Base-by-base conservation (phyloP, 805 yeast genomes). In the Wickerhamomyces bovis region DNA sequence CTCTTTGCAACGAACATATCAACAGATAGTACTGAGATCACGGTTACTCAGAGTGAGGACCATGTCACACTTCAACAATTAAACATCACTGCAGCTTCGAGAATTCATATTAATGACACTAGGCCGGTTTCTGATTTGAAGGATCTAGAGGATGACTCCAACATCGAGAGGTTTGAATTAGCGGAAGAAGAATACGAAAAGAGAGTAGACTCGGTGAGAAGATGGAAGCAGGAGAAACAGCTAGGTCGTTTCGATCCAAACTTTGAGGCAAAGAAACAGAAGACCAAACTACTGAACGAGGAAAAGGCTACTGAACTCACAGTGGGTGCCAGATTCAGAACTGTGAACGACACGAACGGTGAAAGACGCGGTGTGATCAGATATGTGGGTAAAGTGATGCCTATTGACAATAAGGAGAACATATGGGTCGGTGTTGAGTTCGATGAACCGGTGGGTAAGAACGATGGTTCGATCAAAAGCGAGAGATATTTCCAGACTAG, bases 361-460 rank as follows among this genome's bases (percentile, higher is more conserved):
- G 77, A 73, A 53, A 71, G 96, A 53, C 61, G 85, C 35, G 98
- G 97, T 3, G 66, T 71, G n/a, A 74, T 92, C 25, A 68, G 72
- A 47, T 92, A 67, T 57, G 67, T 89, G 13, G 98, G 98, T 2
- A 66, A 64, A 36, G 78, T 92, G 1, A 71, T 78, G 0, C 80
- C 75, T 36, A 76, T 89, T 42, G 81, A 79, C 42, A 61, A 15
- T 61, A 13, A 52, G 53, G 22, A 74, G 71, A 75, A 69, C 18
- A 53, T 65, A 1, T 92, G 97, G 97, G 75, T 86, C 26, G 98
- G 97, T 0, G 76, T 92, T 4, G 86, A 83, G 55, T 81, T 89
- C 45, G 94, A 86, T 55, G 89, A 85, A 54, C 92, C 97, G 0
- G 75, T 77, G 8, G 98, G 98, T 6, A 88, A 85, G 62, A 88